Percentiles rank a stretch among this genome's conserved stretches.
Evolutionary conservation across 2,329 filamentous ascomycete genomes (phyloP).

Genomic region (Sphaerulina vaccinii): DNA sequence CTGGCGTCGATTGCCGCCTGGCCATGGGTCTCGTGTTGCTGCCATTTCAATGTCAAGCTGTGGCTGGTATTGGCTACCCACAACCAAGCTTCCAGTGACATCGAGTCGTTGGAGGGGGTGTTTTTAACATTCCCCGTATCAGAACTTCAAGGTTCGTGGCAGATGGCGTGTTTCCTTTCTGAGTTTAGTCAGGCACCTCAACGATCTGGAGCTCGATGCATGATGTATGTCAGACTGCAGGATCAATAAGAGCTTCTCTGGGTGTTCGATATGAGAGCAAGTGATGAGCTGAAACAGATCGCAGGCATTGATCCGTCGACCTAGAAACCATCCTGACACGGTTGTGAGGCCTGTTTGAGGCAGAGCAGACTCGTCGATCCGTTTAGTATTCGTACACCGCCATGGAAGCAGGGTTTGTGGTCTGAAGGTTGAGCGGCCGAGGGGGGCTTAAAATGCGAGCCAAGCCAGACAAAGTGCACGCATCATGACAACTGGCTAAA

Average conservation of each 20-base stretch:
- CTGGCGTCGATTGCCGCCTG: neutral
- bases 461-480: neutral
- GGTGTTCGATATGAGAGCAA: neutral
- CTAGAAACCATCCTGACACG: neutral
- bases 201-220: too few species aligned
- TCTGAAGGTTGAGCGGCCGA: neutral
- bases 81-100: too few species aligned
- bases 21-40: too few species aligned
- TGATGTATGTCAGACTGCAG: neutral
- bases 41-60: too few species aligned
- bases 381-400: neutral
- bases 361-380: neutral
- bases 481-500: slow-evolving; percentile 1
- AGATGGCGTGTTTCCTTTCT: neutral
- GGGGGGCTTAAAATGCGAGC: neutral
- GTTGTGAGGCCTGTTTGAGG: neutral
- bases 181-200: neutral
- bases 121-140: too few species aligned
- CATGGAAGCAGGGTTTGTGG: neutral
- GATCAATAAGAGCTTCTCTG: neutral
- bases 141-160: too few species aligned
- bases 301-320: neutral
- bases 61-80: too few species aligned
- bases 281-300: neutral
- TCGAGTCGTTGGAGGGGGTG: too few species aligned